Evolutionary conservation across 148 eudicot genomes (phyloP), one percentile per base, ranked within the genome.

Genomic region (Drosera capensis): DNA sequence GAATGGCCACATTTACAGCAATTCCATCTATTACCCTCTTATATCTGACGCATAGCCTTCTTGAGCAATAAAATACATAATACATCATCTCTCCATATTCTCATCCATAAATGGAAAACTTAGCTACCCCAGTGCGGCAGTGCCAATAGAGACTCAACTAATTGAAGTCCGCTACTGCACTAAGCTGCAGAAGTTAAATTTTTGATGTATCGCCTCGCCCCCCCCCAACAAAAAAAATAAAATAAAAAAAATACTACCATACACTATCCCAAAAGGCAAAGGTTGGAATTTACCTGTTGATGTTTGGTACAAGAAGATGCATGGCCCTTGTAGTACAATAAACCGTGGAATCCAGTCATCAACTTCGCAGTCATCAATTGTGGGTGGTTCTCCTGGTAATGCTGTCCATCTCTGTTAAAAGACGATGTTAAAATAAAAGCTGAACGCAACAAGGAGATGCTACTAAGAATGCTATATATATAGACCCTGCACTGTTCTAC

Each of bases 301-400:
- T 40, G 62, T 51, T 52, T 71, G 66, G 58, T 78, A 90, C 56
- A 84, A 71, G 64, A 70, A 90, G 45, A 90, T 69, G 45, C 85
- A 80, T 3, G 79, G 58, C 51, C 97, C 97, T 46, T 84, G 87
- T 40, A 84, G 78, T 20, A 90, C 97, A 45, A 74, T 56, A 67
- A 80, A 90, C 55, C 93, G 90, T 52, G 94, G 96, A 54, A 87
- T 73, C 90, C 94, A 80, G 52, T 88, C 96, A 66, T 88, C 96
- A 48, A 88, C 80, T 21, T 88, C 96, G 31, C 59, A 49, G 54
- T 90, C 97, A 70, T 90, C 97, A 40, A 84, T 57, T 5, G 93
- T 87, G 60, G 78, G 95, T 35, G 85, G 69, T 54, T 90, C 97
- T 35, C 95, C 97, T 3, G 97, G 97, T 66, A 90, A 69, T 39